phyloP scores from a whole-genome alignment of 2,329 filamentous ascomycete species.

The Tolypocladium tropicale region DNA sequence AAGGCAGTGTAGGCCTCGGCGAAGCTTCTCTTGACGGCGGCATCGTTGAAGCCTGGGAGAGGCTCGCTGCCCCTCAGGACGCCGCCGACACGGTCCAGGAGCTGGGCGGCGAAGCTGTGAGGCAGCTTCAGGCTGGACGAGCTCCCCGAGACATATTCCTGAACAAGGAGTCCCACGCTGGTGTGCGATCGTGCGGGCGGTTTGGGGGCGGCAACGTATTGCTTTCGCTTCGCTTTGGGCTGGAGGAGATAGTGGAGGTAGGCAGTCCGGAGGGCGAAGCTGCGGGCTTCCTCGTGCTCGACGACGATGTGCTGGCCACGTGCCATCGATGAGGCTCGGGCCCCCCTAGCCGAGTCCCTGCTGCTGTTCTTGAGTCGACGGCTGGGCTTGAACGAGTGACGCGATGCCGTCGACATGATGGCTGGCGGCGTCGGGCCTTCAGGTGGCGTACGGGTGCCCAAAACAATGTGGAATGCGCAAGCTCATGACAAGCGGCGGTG shows the following conservation, averaged over 20 bases:
- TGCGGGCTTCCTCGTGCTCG: conserved; percentile 74
- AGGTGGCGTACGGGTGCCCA: conserved; percentile 20
- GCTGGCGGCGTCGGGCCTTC: conserved; percentile 7
- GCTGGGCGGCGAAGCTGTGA: conserved; percentile 38
- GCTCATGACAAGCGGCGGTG: conserved; percentile 16
- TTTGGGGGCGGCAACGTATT: conserved; percentile 64
- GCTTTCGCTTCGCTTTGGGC: conserved; percentile 78
- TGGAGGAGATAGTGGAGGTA: conserved; percentile 90
- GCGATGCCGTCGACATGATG: conserved; percentile 42
- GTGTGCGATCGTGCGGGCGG: conserved; percentile 53
- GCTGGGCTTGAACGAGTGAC: conserved; percentile 32
- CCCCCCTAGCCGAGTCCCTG: conserved; percentile 27
- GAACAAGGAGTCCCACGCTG: conserved; percentile 76
- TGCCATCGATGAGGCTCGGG: conserved; percentile 30
- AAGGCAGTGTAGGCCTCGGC: conserved; percentile 90
- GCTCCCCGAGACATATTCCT: conserved; percentile 59
- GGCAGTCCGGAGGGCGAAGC: conserved; percentile 79
- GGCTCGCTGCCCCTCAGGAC: conserved; percentile 74
- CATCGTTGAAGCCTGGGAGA: conserved; percentile 81
- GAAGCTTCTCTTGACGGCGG: conserved; percentile 87
- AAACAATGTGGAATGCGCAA: conserved; percentile 13
- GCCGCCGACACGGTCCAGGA: conserved; percentile 66
- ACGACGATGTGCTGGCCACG: conserved; percentile 36
- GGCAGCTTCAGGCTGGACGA: conserved; percentile 45
- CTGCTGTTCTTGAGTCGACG: conserved; percentile 34